Conservation (phyloP, 2,329 filamentous ascomycete species). For the Neonectria sp. region DNA sequence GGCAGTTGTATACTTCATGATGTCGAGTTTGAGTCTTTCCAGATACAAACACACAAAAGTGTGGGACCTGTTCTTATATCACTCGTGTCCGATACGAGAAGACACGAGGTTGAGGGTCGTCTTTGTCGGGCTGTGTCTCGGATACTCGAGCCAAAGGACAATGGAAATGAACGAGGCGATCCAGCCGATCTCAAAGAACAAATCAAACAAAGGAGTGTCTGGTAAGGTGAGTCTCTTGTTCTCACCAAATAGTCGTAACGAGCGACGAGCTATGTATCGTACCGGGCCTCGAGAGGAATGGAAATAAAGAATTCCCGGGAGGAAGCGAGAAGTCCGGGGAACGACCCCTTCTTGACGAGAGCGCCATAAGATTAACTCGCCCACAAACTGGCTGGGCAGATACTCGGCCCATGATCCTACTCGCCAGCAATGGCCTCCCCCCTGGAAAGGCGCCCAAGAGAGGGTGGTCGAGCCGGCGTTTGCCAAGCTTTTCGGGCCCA, state of each 20-base stretch:
- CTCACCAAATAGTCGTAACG: conserved; percentile 13
- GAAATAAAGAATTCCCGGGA: conserved; percentile 15
- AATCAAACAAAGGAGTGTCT: conserved; percentile 42
- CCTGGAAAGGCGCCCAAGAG: conserved; percentile 17
- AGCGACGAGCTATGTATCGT: conserved; percentile 34
- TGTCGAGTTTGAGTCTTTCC: conserved; percentile 1
- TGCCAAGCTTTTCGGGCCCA: conserved; percentile 32
- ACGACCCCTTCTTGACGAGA: conserved; percentile 1
- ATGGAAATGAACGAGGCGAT: conserved; percentile 30
- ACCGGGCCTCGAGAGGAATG: conserved; percentile 37
- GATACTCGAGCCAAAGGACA: conserved; percentile 12
- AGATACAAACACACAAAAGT: background rate
- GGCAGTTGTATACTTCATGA: conserved; percentile 52
- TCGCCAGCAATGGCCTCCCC: conserved; percentile 6
- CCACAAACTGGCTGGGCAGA: conserved; percentile 24
- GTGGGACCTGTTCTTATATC: background rate
- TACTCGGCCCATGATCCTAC: conserved; percentile 22
- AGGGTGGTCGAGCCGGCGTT: conserved; percentile 21
- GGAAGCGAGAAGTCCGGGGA: background rate
- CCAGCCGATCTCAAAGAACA: conserved; percentile 34
- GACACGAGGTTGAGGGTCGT: background rate
- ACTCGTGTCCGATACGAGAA: background rate
- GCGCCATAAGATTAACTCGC: conserved; percentile 37
- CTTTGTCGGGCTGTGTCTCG: background rate
- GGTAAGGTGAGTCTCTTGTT: background rate